phyloP scores from a whole-genome alignment of 306 rosid genomes.

The Pterocarpus santalinus region DNA sequence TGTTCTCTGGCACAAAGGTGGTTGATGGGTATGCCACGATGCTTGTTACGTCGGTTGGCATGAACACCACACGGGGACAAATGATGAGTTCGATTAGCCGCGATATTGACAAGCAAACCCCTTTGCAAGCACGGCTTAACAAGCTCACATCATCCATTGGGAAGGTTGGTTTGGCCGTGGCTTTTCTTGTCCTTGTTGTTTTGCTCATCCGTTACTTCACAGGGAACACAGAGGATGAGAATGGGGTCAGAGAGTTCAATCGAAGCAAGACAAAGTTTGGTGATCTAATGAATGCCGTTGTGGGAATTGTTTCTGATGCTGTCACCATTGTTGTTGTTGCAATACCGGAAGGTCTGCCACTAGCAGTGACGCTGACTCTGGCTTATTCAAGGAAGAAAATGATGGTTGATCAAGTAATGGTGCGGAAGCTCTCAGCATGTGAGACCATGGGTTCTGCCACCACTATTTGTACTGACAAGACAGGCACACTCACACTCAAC shows the following conservation, averaged over 20 bases:
- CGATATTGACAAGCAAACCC: conserved; percentile 42
- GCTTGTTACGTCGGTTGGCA: conserved; percentile 56
- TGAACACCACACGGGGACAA: conserved; percentile 57
- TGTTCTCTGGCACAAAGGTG: conserved; percentile 53
- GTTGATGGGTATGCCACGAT: conserved; percentile 52
- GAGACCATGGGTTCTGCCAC: conserved; percentile 58
- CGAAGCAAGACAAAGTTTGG: too few species aligned
- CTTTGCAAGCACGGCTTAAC: conserved; percentile 46
- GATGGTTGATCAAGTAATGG: conserved; percentile 61
- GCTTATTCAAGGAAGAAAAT: conserved; percentile 60
- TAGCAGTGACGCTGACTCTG: conserved; percentile 51
- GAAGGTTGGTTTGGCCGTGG: conserved; percentile 50
- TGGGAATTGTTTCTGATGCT: conserved; percentile 31
- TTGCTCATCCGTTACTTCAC: conserved; percentile 49
- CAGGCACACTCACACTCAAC: conserved; percentile 54
- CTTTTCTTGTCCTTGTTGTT: conserved; percentile 50
- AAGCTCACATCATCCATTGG: conserved; percentile 50
- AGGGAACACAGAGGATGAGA: conserved; percentile 49
- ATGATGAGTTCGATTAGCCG: conserved; percentile 55
- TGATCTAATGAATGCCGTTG: too few species aligned
- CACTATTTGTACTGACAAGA: conserved; percentile 53
- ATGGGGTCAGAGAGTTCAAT: neutral
- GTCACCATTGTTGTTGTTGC: conserved; percentile 58
- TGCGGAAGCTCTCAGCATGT: conserved; percentile 53
- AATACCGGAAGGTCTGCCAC: conserved; percentile 53